Percentiles rank a stretch among this genome's conserved stretches.
These are phyloP conservation scores for Combretum micranthum DNA, from an alignment of 345 rosid genomes.

Conservation along the genomic window DNA sequence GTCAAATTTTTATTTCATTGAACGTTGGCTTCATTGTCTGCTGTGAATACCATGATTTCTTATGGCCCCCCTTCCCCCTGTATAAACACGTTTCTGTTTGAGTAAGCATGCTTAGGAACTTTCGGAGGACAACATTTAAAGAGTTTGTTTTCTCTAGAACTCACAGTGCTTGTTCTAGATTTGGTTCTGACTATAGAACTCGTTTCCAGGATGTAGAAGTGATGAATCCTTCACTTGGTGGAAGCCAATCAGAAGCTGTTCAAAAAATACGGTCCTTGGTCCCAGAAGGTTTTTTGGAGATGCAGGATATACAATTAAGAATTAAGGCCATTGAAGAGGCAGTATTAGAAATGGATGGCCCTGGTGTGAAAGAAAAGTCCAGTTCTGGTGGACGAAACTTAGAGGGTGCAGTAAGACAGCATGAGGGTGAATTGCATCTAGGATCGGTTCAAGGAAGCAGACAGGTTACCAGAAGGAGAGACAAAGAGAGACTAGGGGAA, in stretches of 20 bases:
- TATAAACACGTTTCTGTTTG: too few species aligned
- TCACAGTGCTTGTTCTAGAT: too few species aligned
- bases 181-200: neutral
- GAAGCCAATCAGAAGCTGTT: slow-evolving; percentile 20
- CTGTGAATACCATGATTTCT: too few species aligned
- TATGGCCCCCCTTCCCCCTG: too few species aligned
- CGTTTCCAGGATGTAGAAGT: slow-evolving; percentile 38
- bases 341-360: slow-evolving; percentile 47
- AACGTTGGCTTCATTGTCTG: too few species aligned
- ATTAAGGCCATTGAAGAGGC: slow-evolving; percentile 60
- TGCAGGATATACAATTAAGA: slow-evolving; percentile 46
- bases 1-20: too few species aligned
- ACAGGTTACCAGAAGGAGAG: slow-evolving; percentile 17
- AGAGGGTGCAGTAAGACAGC: slow-evolving; percentile 39
- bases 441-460: slow-evolving; percentile 24
- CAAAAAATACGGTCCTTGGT: slow-evolving; percentile 17
- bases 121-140: too few species aligned
- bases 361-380: slow-evolving; percentile 39
- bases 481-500: slow-evolving; percentile 16
- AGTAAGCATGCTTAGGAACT: too few species aligned
- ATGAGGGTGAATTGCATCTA: slow-evolving; percentile 22
- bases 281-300: slow-evolving; percentile 26
- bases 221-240: slow-evolving; percentile 17
- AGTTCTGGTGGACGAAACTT: slow-evolving; percentile 47
- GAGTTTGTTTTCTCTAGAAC: too few species aligned